These are phyloP conservation scores for Talaromyces pinophilus DNA, from an alignment of 2,329 filamentous ascomycete genomes.

Conservation along the genomic window DNA sequence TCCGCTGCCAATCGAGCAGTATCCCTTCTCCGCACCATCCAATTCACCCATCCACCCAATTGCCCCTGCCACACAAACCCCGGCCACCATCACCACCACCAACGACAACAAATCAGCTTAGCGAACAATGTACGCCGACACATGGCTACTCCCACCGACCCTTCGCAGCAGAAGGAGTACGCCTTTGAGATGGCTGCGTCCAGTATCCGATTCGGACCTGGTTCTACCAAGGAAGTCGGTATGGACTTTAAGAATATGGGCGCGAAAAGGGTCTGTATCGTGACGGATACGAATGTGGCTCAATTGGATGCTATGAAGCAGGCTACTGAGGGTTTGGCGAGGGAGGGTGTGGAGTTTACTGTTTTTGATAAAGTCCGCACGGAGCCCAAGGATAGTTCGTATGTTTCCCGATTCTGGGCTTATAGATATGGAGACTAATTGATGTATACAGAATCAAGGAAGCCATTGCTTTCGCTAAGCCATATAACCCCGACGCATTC, in stretches of 20 bases:
- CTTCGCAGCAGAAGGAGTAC: constrained; percentile 81
- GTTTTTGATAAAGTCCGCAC: constrained; percentile 79
- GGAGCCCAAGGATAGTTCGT: constrained; percentile 94
- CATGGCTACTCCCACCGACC: constrained; percentile 75
- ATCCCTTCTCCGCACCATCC: constrained; percentile 78
- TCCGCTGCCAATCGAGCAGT: constrained; percentile 52
- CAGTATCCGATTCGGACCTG: constrained; percentile 89
- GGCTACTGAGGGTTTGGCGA: constrained; percentile 74
- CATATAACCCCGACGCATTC: constrained; percentile 81
- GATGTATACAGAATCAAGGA: constrained; percentile 68
- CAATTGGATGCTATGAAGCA: constrained; percentile 87
- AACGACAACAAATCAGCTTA: constrained; percentile 46
- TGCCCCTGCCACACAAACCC: constrained; percentile 95
- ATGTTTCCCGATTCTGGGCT: constrained; percentile 37
- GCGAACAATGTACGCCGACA: constrained; percentile 59
- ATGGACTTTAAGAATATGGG: constrained; percentile 97
- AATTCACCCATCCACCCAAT: constrained; percentile 80
- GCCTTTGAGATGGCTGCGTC: constrained; percentile 98
- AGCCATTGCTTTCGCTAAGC: constrained; percentile 83
- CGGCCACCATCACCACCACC: constrained; percentile 70
- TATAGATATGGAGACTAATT: constrained; percentile 1
- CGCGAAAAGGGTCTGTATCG: constrained; percentile 81
- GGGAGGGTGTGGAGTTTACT: constrained; percentile 76
- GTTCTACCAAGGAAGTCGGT: constrained; percentile 90
- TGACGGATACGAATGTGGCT: constrained; percentile 81